phyloP scores from a whole-genome alignment of 169 alveolate genomes.

The Plasmodium adleri region DNA sequence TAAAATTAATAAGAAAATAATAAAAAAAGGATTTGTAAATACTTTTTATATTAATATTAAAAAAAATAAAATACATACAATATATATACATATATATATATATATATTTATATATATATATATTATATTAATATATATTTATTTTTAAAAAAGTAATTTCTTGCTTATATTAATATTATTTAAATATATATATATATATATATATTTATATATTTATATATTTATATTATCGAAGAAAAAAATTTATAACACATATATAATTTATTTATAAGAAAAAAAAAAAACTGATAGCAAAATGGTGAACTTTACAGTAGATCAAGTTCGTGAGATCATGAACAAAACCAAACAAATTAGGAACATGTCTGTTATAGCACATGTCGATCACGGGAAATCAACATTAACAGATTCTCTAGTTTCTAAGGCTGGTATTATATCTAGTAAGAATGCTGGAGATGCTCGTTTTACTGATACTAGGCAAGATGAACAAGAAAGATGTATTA shows the following conservation, averaged over 20 bases:
- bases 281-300: slow-evolving; percentile 88
- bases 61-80: too few relatives aligned
- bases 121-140: too few relatives aligned
- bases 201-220: neutral
- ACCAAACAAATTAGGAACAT: slow-evolving; percentile 98
- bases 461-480: slow-evolving; percentile 99
- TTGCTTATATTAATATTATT: too few relatives aligned
- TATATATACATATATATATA: too few relatives aligned
- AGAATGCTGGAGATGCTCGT: slow-evolving; percentile 99
- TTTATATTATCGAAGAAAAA: neutral
- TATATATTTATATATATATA: too few relatives aligned
- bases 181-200: too few relatives aligned
- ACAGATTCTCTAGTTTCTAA: slow-evolving; percentile 98
- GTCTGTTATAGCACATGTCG: slow-evolving; percentile 99
- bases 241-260: slow-evolving; percentile 13
- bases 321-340: slow-evolving; percentile 98
- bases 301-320: slow-evolving; percentile 99
- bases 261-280: neutral
- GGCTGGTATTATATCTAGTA: slow-evolving; percentile 99
- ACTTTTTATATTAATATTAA: too few relatives aligned
- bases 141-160: too few relatives aligned
- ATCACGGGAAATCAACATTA: slow-evolving; percentile 99
- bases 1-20: too few relatives aligned
- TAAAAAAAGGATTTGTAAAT: too few relatives aligned
- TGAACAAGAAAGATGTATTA: slow-evolving; percentile 99